These are phyloP conservation scores for Pleurotus eryngii DNA, from an alignment of 768 basidiomycete species.

Conservation along the genomic window DNA sequence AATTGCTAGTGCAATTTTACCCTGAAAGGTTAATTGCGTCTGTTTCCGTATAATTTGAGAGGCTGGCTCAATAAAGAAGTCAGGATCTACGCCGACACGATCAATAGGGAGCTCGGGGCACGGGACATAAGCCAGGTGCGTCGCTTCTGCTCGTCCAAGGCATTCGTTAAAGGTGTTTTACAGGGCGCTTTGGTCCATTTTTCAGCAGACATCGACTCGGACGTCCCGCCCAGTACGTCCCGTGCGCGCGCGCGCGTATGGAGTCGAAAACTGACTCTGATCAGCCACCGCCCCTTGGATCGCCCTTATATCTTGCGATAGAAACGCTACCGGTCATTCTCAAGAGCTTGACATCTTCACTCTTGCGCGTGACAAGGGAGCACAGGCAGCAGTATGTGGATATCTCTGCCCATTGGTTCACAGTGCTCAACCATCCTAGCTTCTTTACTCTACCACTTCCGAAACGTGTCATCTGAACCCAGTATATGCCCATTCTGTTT, in stretches of 20 bases:
- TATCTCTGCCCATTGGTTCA: not conserved
- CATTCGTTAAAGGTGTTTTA: not conserved
- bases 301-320: slow-evolving; percentile 82
- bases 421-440: slow-evolving; percentile 33
- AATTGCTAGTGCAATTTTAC: too few relatives aligned
- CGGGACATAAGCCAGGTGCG: not conserved
- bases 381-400: slow-evolving; percentile 66
- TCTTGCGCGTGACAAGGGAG: slow-evolving; percentile 73
- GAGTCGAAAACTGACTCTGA: slow-evolving; percentile 11
- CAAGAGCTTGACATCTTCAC: slow-evolving; percentile 75
- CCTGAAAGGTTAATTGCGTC: slow-evolving; percentile 28
- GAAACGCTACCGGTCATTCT: slow-evolving; percentile 65
- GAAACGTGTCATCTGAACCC: slow-evolving; percentile 50
- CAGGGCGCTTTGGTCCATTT: slow-evolving; percentile 89
- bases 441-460: slow-evolving; percentile 69
- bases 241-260: not conserved
- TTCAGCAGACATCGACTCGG: slow-evolving; percentile 53
- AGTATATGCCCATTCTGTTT: slow-evolving; percentile 61
- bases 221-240: slow-evolving; percentile 45
- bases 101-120: slow-evolving; percentile 47
- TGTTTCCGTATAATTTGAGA: slow-evolving; percentile 59
- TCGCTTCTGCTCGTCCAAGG: too few relatives aligned
- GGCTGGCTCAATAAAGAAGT: slow-evolving; percentile 45
- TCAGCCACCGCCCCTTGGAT: slow-evolving; percentile 84
- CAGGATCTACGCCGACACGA: slow-evolving; percentile 23